Percentiles rank a stretch among this genome's conserved stretches.
These are phyloP conservation scores for Chalciporus chontae DNA, from an alignment of 768 basidiomycete species.

Conservation along the genomic window DNA sequence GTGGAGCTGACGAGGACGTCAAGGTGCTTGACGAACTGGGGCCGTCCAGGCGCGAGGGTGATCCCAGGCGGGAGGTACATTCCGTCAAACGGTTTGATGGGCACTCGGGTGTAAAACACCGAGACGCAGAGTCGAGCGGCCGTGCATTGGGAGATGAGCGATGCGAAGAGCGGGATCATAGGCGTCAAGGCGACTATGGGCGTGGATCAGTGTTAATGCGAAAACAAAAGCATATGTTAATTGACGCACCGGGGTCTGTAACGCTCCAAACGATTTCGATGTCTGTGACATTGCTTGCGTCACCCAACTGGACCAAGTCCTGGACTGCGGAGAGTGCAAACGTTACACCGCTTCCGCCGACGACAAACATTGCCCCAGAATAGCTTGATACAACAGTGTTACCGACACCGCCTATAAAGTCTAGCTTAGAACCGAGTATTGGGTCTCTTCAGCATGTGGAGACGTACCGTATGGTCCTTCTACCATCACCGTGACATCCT, in stretches of 20 bases:
- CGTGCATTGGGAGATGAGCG: constrained; percentile 42
- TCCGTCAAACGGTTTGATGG: constrained; percentile 13
- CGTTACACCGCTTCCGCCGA: constrained; percentile 76
- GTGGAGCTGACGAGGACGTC: constrained; percentile 42
- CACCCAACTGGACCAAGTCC: constrained; percentile 51
- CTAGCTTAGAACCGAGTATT: not conserved
- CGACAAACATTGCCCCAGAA: constrained; percentile 63
- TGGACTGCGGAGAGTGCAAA: constrained; percentile 61
- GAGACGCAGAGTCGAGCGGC: constrained; percentile 46
- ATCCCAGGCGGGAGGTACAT: constrained; percentile 38
- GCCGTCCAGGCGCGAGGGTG: constrained; percentile 50
- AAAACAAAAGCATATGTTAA: not conserved
- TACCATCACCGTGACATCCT: constrained; percentile 38
- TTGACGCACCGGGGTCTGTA: constrained; percentile 46
- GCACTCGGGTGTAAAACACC: constrained; percentile 56
- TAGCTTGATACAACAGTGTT: constrained; percentile 63
- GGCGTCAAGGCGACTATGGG: constrained; percentile 41
- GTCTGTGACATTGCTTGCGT: constrained; percentile 51
- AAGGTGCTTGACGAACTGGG: constrained; percentile 45
- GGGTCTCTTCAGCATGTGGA: not conserved
- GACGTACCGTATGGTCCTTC: constrained; percentile 53
- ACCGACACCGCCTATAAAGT: constrained; percentile 49
- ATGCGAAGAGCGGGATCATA: constrained; percentile 46
- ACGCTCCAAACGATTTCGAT: constrained; percentile 72
- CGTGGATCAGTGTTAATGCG: not conserved